Evolutionary conservation across 2,329 filamentous ascomycete genomes (phyloP).

Genomic region (Kalaharituber pfeilii): DNA sequence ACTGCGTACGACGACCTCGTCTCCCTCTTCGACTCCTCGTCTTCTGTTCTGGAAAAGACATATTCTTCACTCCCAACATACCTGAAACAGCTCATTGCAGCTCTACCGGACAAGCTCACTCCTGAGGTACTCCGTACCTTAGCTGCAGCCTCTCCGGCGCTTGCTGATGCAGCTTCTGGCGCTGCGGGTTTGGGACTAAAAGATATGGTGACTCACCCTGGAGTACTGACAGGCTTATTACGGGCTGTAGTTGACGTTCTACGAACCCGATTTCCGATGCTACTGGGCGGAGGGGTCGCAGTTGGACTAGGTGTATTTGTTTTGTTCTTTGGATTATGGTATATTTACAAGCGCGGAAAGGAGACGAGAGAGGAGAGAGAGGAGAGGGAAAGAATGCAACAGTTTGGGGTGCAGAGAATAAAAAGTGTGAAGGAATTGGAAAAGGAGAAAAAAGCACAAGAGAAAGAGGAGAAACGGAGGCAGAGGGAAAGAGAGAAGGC

Average conservation of each 20-base stretch:
- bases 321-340: slow-evolving; percentile 88
- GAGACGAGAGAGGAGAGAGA: slow-evolving; percentile 61
- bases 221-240: slow-evolving; percentile 68
- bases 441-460: not conserved
- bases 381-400: slow-evolving; percentile 6
- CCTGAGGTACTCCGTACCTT: slow-evolving; percentile 11
- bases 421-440: not conserved
- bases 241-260: slow-evolving; percentile 81
- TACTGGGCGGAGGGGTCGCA: slow-evolving; percentile 67
- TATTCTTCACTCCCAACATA: slow-evolving; percentile 20
- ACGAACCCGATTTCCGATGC: slow-evolving; percentile 72
- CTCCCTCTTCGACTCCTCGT: slow-evolving; percentile 44
- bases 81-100: slow-evolving; percentile 20
- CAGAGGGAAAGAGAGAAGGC: not conserved
- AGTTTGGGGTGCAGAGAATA: slow-evolving; percentile 1
- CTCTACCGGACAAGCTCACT: slow-evolving; percentile 17
- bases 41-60: slow-evolving; percentile 28
- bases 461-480: not conserved
- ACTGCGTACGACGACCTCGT: slow-evolving; percentile 85
- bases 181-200: slow-evolving; percentile 53
- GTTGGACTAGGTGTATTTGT: slow-evolving; percentile 74
- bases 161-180: slow-evolving; percentile 30
- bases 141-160: slow-evolving; percentile 1
- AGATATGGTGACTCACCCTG: slow-evolving; percentile 67
- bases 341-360: slow-evolving; percentile 86